Conservation (phyloP, 495 filamentous ascomycete genomes). For the Neurospora sublineolata region DNA sequence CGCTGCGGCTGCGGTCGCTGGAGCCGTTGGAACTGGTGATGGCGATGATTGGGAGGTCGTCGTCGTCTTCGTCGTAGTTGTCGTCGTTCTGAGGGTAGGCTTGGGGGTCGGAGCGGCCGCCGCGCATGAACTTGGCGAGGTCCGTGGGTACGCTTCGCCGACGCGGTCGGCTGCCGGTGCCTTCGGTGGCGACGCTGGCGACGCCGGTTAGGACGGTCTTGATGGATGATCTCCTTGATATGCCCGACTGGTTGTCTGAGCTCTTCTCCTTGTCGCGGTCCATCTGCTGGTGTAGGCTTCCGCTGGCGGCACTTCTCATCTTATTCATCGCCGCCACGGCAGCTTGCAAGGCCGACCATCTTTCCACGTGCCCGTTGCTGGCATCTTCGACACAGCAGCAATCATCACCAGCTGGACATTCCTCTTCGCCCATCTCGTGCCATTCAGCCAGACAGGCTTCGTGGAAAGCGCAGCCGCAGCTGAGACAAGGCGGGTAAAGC, state of each 20-base stretch:
- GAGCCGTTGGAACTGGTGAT: background rate
- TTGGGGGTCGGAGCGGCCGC: background rate
- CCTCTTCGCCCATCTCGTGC: slow-evolving; percentile 34
- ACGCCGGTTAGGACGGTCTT: background rate
- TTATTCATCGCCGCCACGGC: slow-evolving; percentile 10
- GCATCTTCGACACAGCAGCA: slow-evolving; percentile 36
- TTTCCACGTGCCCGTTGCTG: slow-evolving; percentile 27
- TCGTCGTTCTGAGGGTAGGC: slow-evolving; percentile 10
- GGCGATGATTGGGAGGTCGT: background rate
- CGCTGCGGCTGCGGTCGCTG: background rate
- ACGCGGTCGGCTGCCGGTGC: background rate
- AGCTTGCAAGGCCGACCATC: slow-evolving; percentile 29
- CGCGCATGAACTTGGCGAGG: slow-evolving; percentile 8
- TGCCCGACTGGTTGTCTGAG: background rate
- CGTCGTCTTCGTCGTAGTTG: slow-evolving; percentile 5
- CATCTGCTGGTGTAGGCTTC: background rate
- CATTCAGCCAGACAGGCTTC: slow-evolving; percentile 41
- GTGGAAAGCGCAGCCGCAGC: slow-evolving; percentile 51
- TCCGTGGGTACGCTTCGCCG: slow-evolving; percentile 15
- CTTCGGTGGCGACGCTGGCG: background rate
- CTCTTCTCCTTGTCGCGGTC: background rate
- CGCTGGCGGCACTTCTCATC: background rate
- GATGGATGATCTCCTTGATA: background rate
- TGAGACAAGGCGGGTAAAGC: slow-evolving; percentile 46
- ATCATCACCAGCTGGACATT: slow-evolving; percentile 39